Conservation (phyloP, 371 early-diverging fungal genomes). For the Mortierella sp. region DNA sequence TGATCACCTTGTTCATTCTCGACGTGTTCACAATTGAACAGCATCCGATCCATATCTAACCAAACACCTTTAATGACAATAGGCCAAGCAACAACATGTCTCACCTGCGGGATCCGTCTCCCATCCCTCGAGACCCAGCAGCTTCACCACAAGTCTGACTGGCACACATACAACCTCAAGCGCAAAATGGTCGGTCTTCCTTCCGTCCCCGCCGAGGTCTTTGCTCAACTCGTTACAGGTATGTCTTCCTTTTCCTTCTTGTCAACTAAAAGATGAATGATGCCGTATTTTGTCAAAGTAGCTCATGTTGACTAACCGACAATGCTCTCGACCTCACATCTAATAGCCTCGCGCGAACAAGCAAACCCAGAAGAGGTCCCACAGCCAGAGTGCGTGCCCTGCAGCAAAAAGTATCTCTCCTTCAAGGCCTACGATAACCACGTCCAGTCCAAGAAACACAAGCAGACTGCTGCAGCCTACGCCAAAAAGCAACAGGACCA, state of each 20-base stretch:
- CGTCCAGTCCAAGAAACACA: slow-evolving; percentile 73
- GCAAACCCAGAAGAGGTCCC: slow-evolving; percentile 43
- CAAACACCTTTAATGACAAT: neutral
- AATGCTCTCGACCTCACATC: neutral
- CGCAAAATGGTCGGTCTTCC: slow-evolving; percentile 89
- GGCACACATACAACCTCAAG: slow-evolving; percentile 93
- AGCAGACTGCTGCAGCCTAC: slow-evolving; percentile 56
- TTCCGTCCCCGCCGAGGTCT: slow-evolving; percentile 79
- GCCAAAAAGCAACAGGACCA: slow-evolving; percentile 49
- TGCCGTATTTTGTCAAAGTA: neutral
- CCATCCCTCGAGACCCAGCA: slow-evolving; percentile 72
- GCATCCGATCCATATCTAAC: neutral
- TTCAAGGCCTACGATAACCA: slow-evolving; percentile 76
- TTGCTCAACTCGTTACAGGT: slow-evolving; percentile 64
- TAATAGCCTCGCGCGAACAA: slow-evolving; percentile 49
- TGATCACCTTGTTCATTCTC: neutral
- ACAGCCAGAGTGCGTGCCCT: slow-evolving; percentile 58
- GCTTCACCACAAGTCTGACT: slow-evolving; percentile 77
- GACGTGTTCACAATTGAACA: neutral
- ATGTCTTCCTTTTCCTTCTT: neutral
- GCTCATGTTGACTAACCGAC: neutral
- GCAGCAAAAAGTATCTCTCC: slow-evolving; percentile 68
- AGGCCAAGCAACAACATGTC: slow-evolving; percentile 59
- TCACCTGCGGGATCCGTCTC: slow-evolving; percentile 75
- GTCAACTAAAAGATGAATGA: neutral